Conservation (phyloP, 306 rosid genomes). For the Heteromeles arbutifolia region DNA sequence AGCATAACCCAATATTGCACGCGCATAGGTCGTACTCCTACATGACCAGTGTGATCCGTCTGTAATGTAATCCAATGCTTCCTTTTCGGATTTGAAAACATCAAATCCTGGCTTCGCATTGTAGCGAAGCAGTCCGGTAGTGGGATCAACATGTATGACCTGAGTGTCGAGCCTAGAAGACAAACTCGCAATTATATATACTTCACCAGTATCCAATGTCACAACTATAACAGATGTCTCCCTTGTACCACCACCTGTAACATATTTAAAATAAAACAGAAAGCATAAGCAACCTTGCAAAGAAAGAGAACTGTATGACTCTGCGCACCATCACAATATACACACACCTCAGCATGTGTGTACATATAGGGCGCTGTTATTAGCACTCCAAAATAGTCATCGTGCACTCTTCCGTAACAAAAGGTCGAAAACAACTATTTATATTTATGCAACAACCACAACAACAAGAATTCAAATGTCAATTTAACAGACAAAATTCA, state of each 20-base stretch:
- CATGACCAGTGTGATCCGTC: conserved; percentile 54
- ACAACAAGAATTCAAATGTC: background rate
- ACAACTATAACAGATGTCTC: conserved; percentile 68
- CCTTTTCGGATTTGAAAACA: conserved; percentile 63
- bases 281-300: background rate
- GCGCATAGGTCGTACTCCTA: conserved; percentile 43
- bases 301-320: background rate
- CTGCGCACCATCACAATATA: background rate
- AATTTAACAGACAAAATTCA: background rate
- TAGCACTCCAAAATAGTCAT: background rate
- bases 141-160: conserved; percentile 80
- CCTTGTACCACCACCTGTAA: conserved; percentile 27
- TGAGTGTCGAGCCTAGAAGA: conserved; percentile 60
- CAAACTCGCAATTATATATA: conserved; percentile 56
- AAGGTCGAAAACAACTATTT: background rate
- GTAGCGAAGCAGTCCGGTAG: conserved; percentile 76
- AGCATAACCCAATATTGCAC: conserved; percentile 83
- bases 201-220: conserved; percentile 77
- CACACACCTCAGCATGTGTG: background rate
- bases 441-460: background rate
- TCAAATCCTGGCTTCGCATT: conserved; percentile 49
- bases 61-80: conserved; percentile 57
- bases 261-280: background rate
- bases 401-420: background rate
- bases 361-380: background rate